These are phyloP conservation scores for Aspergillus incahuasiensis DNA, from an alignment of 495 filamentous ascomycete species.

Conservation along the genomic window DNA sequence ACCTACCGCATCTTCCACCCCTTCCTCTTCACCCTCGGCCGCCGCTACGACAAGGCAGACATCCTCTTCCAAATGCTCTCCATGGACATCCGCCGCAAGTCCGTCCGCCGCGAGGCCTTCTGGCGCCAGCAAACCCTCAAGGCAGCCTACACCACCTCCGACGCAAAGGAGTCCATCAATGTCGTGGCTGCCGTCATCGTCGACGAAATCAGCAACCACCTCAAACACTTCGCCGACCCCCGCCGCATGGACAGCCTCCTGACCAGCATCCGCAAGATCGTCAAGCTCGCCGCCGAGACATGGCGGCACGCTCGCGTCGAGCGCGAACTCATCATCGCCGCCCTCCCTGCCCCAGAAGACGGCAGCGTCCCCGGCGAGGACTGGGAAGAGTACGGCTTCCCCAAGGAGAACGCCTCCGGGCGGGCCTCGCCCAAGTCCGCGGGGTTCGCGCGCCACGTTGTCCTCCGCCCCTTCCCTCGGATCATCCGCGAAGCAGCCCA, in stretches of 20 bases:
- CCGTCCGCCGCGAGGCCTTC: constrained; percentile 56
- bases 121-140: constrained; percentile 63
- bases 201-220: constrained; percentile 55
- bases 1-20: constrained; percentile 61
- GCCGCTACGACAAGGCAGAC: constrained; percentile 58
- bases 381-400: constrained; percentile 43
- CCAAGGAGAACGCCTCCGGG: constrained; percentile 21
- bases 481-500: constrained; percentile 54
- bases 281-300: constrained; percentile 60
- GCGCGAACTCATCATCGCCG: constrained; percentile 54
- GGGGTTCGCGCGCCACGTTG: constrained; percentile 36
- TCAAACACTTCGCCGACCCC: constrained; percentile 56
- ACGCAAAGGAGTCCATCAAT: constrained; percentile 58
- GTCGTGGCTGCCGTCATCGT: constrained; percentile 57
- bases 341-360: constrained; percentile 46
- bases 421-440: constrained; percentile 16
- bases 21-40: constrained; percentile 60
- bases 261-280: constrained; percentile 50
- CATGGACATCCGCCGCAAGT: constrained; percentile 58
- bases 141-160: constrained; percentile 58
- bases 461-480: constrained; percentile 52
- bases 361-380: constrained; percentile 35
- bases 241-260: constrained; percentile 49
- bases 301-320: constrained; percentile 62
- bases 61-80: constrained; percentile 59